phyloP scores from a whole-genome alignment of 75 land plant species.

The Cupressus sempervirens region DNA sequence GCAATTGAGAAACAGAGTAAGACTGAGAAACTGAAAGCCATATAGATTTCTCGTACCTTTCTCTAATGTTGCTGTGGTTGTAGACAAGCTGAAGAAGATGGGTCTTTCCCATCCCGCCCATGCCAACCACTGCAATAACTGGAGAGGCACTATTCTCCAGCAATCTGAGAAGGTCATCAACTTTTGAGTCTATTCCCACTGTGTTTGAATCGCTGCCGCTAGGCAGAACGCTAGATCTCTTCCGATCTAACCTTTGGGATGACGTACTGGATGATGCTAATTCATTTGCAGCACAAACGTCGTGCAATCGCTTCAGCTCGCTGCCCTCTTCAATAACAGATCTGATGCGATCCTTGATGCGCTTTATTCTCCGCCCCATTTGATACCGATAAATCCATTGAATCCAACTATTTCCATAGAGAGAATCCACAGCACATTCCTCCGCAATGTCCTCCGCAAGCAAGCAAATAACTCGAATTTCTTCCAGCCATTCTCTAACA shows the following conservation, averaged over 20 bases:
- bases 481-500: not conserved
- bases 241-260: not conserved
- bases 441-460: not conserved
- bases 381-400: not conserved
- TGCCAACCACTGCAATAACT: slow-evolving; percentile 8
- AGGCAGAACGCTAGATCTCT: not conserved
- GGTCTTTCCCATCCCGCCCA: too few relatives aligned
- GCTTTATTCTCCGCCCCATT: not conserved
- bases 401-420: not conserved
- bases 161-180: not conserved
- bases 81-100: too few relatives aligned
- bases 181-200: not conserved
- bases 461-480: not conserved
- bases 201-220: not conserved
- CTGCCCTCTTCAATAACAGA: not conserved
- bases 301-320: not conserved
- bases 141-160: not conserved
- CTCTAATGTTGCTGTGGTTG: too few relatives aligned
- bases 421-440: not conserved
- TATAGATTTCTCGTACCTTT: too few relatives aligned
- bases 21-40: too few relatives aligned
- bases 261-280: not conserved
- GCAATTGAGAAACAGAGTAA: not conserved
- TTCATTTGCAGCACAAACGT: not conserved
- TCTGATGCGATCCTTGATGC: not conserved